phyloP scores from a whole-genome alignment of 257 asterid genomes.

The Orobanche coerulescens region DNA sequence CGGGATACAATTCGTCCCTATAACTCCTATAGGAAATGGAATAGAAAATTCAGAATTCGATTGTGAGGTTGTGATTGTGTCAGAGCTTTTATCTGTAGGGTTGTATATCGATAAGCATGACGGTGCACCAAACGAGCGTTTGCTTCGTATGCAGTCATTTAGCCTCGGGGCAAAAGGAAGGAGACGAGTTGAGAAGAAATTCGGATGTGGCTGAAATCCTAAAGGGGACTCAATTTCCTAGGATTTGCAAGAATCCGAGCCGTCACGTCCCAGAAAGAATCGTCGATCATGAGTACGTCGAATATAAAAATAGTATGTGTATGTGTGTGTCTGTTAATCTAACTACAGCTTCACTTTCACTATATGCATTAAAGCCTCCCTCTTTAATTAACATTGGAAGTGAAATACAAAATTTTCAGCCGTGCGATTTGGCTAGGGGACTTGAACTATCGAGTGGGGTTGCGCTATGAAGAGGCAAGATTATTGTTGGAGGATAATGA shows the following conservation, averaged over 20 bases:
- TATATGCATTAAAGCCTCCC: neutral
- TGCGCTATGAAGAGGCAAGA: constrained; percentile 76
- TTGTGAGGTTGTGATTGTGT: too few relatives aligned
- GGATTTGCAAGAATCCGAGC: constrained; percentile 48
- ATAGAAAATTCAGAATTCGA: too few relatives aligned
- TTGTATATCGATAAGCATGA: constrained; percentile 84
- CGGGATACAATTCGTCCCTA: too few relatives aligned
- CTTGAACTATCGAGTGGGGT: constrained; percentile 76
- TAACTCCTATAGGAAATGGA: too few relatives aligned
- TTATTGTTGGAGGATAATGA: constrained; percentile 59
- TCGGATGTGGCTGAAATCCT: constrained; percentile 74
- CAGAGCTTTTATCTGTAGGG: constrained; percentile 54
- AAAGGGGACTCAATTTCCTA: constrained; percentile 50
- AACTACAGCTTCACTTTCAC: neutral
- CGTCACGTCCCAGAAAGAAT: constrained; percentile 49
- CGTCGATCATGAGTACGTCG: constrained; percentile 64
- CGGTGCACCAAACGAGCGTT: constrained; percentile 74
- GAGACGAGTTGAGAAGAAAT: constrained; percentile 72
- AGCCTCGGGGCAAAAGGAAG: constrained; percentile 95
- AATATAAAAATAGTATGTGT: neutral
- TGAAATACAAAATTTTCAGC: constrained; percentile 32
- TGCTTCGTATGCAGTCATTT: constrained; percentile 93
- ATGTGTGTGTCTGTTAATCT: too few relatives aligned
- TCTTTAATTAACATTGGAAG: neutral
- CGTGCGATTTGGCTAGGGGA: constrained; percentile 92